Percentiles rank a stretch among this genome's conserved stretches.
Conservation (phyloP, 1,284 basidiomycete species). For the Puccinia polysora region DNA sequence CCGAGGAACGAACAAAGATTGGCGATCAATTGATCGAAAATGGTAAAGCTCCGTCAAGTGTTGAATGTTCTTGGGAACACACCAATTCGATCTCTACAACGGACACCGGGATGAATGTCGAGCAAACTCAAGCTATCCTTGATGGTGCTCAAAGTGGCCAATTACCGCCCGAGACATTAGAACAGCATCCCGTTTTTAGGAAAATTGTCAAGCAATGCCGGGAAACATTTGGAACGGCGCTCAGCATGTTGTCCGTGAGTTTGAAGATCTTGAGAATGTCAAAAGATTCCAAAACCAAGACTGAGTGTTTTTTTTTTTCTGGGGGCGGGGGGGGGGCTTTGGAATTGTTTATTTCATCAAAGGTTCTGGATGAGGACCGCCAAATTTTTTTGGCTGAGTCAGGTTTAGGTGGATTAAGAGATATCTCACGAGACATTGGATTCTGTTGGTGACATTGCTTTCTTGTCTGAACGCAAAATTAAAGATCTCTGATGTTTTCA, state of each 20-base stretch:
- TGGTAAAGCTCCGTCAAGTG: constrained; percentile 25
- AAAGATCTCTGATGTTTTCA: background rate
- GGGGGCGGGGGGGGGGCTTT: background rate
- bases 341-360: background rate
- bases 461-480: background rate
- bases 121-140: background rate
- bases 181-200: constrained; percentile 45
- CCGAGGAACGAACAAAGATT: constrained; percentile 2
- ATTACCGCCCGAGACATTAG: constrained; percentile 21
- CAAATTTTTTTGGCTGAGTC: constrained; percentile 37
- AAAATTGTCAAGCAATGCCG: constrained; percentile 48
- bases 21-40: constrained; percentile 12
- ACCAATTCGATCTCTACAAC: background rate
- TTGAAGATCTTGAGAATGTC: background rate
- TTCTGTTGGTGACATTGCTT: constrained; percentile 28
- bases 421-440: constrained; percentile 17
- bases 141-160: constrained; percentile 1
- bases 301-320: background rate
- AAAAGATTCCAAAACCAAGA: no score
- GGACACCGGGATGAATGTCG: background rate
- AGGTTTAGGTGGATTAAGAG: constrained; percentile 20
- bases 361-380: constrained; percentile 38
- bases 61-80: constrained; percentile 1
- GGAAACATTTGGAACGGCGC: constrained; percentile 46
- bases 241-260: constrained; percentile 48